Conservation (phyloP, 306 rosid genomes). For the Pyrus betulifolia region DNA sequence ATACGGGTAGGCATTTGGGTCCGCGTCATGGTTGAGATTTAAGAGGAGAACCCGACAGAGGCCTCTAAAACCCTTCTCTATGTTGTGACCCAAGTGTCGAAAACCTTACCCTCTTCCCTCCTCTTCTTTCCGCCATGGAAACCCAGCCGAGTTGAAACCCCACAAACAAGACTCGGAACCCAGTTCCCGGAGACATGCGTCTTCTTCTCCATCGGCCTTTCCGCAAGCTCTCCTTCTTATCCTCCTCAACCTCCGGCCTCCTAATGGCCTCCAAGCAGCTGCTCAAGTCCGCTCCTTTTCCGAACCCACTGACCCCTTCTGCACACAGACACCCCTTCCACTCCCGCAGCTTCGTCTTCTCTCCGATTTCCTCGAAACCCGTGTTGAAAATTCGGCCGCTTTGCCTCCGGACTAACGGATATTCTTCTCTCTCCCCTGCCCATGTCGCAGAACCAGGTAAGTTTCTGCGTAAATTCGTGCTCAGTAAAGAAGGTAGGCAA, state of each 20-base stretch:
- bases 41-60: background rate
- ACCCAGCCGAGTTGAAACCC: background rate
- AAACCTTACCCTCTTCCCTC: background rate
- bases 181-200: slow-evolving; percentile 34
- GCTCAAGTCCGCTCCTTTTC: slow-evolving; percentile 23
- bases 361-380: slow-evolving; percentile 33
- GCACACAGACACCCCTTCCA: slow-evolving; percentile 17
- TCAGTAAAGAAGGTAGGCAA: background rate
- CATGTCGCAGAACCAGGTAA: slow-evolving; percentile 36
- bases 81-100: too few relatives aligned
- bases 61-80: background rate
- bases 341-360: slow-evolving; percentile 22
- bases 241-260: slow-evolving; percentile 20
- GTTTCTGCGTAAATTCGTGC: background rate
- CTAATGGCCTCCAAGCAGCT: slow-evolving; percentile 43
- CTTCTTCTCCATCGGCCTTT: slow-evolving; percentile 36
- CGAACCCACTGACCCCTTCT: slow-evolving; percentile 22
- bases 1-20: background rate
- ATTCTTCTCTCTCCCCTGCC: slow-evolving; percentile 33
- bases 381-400: slow-evolving; percentile 23
- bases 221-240: slow-evolving; percentile 23
- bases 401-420: slow-evolving; percentile 56
- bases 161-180: background rate
- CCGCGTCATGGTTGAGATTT: background rate
- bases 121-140: background rate